Conservation (phyloP, 169 alveolate genomes). For the Cryptosporidium sp. region DNA sequence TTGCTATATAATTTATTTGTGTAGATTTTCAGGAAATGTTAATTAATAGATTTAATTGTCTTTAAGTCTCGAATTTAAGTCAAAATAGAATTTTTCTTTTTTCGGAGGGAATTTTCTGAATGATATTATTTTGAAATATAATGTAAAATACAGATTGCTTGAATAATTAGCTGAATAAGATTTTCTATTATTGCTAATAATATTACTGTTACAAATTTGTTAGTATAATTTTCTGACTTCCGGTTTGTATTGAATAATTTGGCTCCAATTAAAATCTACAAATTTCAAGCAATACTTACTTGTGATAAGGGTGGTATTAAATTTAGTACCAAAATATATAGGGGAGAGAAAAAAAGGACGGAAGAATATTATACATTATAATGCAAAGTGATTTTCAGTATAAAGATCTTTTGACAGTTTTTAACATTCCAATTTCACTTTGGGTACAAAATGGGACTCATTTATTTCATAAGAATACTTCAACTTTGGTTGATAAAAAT, state of each 20-base stretch:
- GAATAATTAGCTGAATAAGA: not conserved
- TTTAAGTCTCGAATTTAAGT: not conserved
- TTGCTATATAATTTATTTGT: not conserved
- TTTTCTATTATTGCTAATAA: too few species aligned
- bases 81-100: not conserved
- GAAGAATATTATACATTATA: not conserved
- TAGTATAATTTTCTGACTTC: too few species aligned
- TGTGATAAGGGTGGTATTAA: not conserved
- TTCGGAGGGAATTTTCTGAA: not conserved
- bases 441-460: constrained; percentile 24
- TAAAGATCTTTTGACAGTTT: constrained; percentile 1
- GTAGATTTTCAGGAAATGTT: not conserved
- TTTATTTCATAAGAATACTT: constrained; percentile 34
- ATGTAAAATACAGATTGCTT: not conserved
- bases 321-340: not conserved
- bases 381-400: constrained; percentile 10
- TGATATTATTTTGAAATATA: not conserved
- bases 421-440: constrained; percentile 28
- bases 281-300: not conserved
- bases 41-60: constrained; percentile 14
- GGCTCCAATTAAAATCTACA: too few species aligned
- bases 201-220: not conserved
- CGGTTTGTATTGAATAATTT: not conserved
- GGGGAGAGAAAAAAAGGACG: not conserved
- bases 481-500: constrained; percentile 5